Base-by-base conservation (phyloP, 441 rosid genomes). In the Erysimum cheiri region DNA sequence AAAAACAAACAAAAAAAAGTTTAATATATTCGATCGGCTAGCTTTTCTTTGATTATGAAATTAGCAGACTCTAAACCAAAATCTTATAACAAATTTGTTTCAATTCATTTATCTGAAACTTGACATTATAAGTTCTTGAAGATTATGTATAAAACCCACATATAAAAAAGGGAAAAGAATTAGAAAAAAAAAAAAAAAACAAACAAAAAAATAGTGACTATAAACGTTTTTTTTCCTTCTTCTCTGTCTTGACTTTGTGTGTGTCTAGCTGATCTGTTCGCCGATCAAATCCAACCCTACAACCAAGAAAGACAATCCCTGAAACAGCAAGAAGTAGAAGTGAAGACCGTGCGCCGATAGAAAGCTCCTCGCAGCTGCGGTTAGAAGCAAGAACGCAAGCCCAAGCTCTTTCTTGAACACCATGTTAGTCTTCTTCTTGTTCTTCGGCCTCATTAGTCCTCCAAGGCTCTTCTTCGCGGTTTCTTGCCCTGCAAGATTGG, bases 271-370 rank as follows among this genome's bases (percentile, higher is more conserved):
- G 17, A 87, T 80, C 72, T 93, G 98, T 88, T 93, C 98, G 24
- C 98, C 98, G 57, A 93, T 93, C 90, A 90, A 83, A 53, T 93
- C 98, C 92, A 93, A 80, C 10, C 98, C 98, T 58, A 90, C 87
- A 31, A 78, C 88, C 48, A 93, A 87, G 80, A 93, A 93, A 11
- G 94, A 83, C 80, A 93, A 48, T 5, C 98, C 97, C 74, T 93
- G 98, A 54, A 93, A 93, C 71, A 93, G 70, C 85, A 93, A 78
- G 84, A 85, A 93, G 80, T 93, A 93, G 85, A 93, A 93, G 73
- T 93, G 98, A 71, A 93, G 86, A 60, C 98, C 98, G 32, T 90
- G 97, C 0, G 91, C 92, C 2, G 98, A 93, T 10, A 93, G 32
- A 40, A 93, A 70, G 75, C 97, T 93, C 76, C 97, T 88, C 13